phyloP scores from a whole-genome alignment of 2,329 filamentous ascomycete genomes.

The Alternaria brassicicola region DNA sequence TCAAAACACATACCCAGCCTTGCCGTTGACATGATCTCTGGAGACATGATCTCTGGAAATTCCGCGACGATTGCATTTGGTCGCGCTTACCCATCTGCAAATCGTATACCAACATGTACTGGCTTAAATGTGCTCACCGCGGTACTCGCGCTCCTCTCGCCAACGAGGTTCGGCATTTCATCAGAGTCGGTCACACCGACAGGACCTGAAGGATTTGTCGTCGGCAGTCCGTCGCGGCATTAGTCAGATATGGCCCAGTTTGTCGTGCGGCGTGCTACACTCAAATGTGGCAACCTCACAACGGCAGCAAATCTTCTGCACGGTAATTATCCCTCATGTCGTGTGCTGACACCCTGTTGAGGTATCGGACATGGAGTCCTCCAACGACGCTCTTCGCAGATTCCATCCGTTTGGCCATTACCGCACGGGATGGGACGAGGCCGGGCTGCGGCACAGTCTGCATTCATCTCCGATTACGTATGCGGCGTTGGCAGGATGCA shows the following conservation, averaged over 20 bases:
- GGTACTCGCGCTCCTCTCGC: background rate
- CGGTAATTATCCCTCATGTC: background rate
- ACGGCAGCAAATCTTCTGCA: background rate
- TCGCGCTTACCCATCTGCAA: background rate
- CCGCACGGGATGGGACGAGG: background rate
- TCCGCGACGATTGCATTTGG: background rate
- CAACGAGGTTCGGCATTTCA: background rate
- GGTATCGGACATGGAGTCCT: background rate
- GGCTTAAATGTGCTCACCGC: background rate
- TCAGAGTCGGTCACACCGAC: slow-evolving; percentile 1
- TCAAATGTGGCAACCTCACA: slow-evolving; percentile 2
- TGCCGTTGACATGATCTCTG: background rate
- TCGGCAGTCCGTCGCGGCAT: slow-evolving; percentile 8
- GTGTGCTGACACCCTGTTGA: background rate
- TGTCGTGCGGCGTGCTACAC: slow-evolving; percentile 2
- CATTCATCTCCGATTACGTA: slow-evolving; percentile 1
- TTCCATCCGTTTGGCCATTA: background rate
- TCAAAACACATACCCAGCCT: background rate
- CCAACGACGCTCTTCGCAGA: background rate
- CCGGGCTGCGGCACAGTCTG: slow-evolving; percentile 15
- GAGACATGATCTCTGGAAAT: background rate
- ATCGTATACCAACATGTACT: background rate
- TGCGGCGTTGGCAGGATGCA: slow-evolving; percentile 9
- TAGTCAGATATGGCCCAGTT: slow-evolving; percentile 4
- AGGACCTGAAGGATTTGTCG: slow-evolving; percentile 5